Evolutionary conservation across 306 rosid genomes (phyloP).

Genomic region (Sesbania bispinosa): DNA sequence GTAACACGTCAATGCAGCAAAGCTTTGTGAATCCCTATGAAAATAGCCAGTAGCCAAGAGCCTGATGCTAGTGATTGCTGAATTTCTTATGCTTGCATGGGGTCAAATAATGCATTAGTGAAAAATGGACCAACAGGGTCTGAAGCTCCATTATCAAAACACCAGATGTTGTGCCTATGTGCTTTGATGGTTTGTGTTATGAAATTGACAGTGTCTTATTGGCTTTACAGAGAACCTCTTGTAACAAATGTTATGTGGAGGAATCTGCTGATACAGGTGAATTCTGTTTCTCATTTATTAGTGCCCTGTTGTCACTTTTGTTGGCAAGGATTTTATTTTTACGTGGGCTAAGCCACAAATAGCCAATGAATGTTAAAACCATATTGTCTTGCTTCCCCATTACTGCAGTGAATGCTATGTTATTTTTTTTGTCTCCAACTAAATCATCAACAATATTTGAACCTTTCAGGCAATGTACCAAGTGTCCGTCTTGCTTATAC

Average conservation of each 20-base stretch:
- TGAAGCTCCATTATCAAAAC: slow-evolving; percentile 1
- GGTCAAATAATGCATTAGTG: not conserved
- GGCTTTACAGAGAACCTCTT: slow-evolving; percentile 75
- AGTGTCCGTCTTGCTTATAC: slow-evolving; percentile 67
- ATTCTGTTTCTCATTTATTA: slow-evolving; percentile 11
- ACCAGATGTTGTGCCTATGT: not conserved
- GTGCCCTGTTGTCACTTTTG: not conserved
- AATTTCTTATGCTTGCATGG: slow-evolving; percentile 1
- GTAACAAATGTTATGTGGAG: slow-evolving; percentile 95
- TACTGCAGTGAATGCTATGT: not conserved
- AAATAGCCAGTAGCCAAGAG: too few relatives aligned
- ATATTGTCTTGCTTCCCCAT: not conserved
- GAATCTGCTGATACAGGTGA: slow-evolving; percentile 85
- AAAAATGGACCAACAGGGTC: not conserved
- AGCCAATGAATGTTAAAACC: not conserved
- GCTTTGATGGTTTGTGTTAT: slow-evolving; percentile 8
- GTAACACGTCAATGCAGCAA: too few relatives aligned
- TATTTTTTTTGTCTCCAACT: slow-evolving; percentile 1
- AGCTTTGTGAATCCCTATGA: slow-evolving; percentile 52
- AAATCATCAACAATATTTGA: not conserved
- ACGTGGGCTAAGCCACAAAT: not conserved
- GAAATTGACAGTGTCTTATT: slow-evolving; percentile 9
- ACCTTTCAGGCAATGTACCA: slow-evolving; percentile 75
- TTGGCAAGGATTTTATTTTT: not conserved
- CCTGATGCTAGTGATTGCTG: not conserved